These are phyloP conservation scores for Plasmodium coatneyi DNA, from an alignment of 169 alveolate genomes.

Conservation along the genomic window DNA sequence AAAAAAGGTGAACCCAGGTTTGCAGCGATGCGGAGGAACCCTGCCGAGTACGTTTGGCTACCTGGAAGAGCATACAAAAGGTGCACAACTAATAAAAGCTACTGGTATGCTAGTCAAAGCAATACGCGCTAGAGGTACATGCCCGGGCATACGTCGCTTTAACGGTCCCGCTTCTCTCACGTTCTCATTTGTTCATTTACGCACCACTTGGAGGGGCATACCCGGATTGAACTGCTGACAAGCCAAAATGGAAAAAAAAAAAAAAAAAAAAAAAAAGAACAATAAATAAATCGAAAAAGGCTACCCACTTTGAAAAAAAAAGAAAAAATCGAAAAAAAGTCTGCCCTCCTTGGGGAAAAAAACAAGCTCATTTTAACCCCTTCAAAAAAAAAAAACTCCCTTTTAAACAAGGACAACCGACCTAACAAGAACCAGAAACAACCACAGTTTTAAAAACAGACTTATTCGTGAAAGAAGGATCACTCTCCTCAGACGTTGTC, in stretches of 20 bases:
- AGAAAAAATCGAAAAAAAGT: neutral
- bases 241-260: neutral
- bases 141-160: neutral
- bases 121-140: neutral
- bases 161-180: neutral
- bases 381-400: conserved; percentile 25
- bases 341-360: neutral
- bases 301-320: neutral
- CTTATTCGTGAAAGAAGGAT: neutral
- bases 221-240: neutral
- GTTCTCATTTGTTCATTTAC: neutral
- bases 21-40: neutral
- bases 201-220: neutral
- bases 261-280: neutral
- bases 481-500: neutral
- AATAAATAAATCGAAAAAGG: neutral
- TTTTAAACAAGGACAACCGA: neutral
- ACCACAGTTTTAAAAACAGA: neutral
- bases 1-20: neutral
- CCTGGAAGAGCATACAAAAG: neutral
- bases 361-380: conserved; percentile 53
- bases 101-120: neutral
- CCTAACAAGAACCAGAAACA: neutral
- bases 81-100: neutral
- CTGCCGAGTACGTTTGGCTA: neutral